phyloP scores from a whole-genome alignment of 2,329 filamentous ascomycete species.

The Cadophora malorum region DNA sequence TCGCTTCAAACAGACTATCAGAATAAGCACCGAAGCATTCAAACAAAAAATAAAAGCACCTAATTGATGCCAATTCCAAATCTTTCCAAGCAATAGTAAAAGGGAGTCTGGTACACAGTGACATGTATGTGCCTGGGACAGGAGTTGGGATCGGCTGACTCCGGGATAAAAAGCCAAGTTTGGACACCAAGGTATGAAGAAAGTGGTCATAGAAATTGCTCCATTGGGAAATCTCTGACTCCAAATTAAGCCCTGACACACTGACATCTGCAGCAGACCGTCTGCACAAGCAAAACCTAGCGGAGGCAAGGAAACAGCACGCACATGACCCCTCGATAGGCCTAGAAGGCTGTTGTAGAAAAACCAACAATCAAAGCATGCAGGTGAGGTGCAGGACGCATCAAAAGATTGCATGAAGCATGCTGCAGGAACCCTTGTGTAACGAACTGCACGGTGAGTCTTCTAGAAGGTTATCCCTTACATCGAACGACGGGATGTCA shows the following conservation, averaged over 20 bases:
- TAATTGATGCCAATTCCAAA: not conserved
- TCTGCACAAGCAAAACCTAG: not conserved
- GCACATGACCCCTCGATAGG: slow-evolving; percentile 15
- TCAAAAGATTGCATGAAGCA: slow-evolving; percentile 1
- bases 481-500: not conserved
- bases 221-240: not conserved
- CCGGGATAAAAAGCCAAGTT: not conserved
- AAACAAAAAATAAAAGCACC: not conserved
- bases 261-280: not conserved
- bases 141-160: not conserved
- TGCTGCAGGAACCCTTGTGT: slow-evolving; percentile 11
- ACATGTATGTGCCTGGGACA: not conserved
- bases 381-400: not conserved
- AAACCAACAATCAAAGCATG: slow-evolving; percentile 9
- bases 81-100: not conserved
- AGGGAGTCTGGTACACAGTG: not conserved
- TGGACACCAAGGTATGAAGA: not conserved
- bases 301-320: slow-evolving; percentile 13
- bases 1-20: slow-evolving; percentile 1
- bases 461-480: slow-evolving; percentile 15
- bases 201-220: not conserved
- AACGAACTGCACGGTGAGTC: not conserved
- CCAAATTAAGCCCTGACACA: not conserved
- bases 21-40: slow-evolving; percentile 10
- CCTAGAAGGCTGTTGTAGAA: slow-evolving; percentile 10